Conservation (phyloP, 352 stramenopile species). For the Globisporangium nagaii region DNA sequence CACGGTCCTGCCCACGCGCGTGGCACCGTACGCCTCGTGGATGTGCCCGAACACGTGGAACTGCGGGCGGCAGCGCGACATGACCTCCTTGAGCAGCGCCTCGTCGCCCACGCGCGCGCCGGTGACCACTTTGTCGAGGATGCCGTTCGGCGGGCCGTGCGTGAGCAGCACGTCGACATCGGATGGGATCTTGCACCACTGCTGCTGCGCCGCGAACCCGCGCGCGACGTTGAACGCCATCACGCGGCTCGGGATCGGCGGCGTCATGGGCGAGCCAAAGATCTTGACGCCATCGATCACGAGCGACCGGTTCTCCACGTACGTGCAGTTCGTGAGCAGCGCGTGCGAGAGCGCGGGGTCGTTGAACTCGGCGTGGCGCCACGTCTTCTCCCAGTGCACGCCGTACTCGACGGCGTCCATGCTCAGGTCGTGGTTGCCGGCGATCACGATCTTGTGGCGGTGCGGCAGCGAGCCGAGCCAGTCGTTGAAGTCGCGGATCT, state of each 20-base stretch:
- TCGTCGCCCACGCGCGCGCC: slow-evolving; percentile 73
- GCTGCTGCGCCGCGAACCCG: slow-evolving; percentile 54
- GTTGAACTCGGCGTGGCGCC: slow-evolving; percentile 54
- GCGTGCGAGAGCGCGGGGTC: slow-evolving; percentile 41
- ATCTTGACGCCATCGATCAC: slow-evolving; percentile 72
- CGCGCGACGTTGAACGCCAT: slow-evolving; percentile 73
- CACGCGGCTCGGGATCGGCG: slow-evolving; percentile 49
- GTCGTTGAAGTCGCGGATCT: slow-evolving; percentile 71
- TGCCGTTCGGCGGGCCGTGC: slow-evolving; percentile 83
- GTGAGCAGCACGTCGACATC: slow-evolving; percentile 88
- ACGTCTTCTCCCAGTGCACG: slow-evolving; percentile 55
- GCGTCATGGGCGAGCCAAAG: slow-evolving; percentile 74
- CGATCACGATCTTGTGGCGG: slow-evolving; percentile 71
- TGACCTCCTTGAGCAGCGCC: slow-evolving; percentile 72
- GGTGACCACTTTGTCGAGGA: slow-evolving; percentile 69
- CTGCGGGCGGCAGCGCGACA: slow-evolving; percentile 69
- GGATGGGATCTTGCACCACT: slow-evolving; percentile 64
- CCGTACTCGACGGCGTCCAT: slow-evolving; percentile 70
- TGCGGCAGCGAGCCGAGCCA: slow-evolving; percentile 78
- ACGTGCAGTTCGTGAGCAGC: slow-evolving; percentile 69
- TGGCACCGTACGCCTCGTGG: slow-evolving; percentile 84
- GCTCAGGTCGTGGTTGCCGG: slow-evolving; percentile 79
- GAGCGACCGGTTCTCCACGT: slow-evolving; percentile 68
- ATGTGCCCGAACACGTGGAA: slow-evolving; percentile 93
- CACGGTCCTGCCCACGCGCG: slow-evolving; percentile 66